Evolutionary conservation across 495 filamentous ascomycete genomes (phyloP).

Genomic region (Tuber umbilicatum): DNA sequence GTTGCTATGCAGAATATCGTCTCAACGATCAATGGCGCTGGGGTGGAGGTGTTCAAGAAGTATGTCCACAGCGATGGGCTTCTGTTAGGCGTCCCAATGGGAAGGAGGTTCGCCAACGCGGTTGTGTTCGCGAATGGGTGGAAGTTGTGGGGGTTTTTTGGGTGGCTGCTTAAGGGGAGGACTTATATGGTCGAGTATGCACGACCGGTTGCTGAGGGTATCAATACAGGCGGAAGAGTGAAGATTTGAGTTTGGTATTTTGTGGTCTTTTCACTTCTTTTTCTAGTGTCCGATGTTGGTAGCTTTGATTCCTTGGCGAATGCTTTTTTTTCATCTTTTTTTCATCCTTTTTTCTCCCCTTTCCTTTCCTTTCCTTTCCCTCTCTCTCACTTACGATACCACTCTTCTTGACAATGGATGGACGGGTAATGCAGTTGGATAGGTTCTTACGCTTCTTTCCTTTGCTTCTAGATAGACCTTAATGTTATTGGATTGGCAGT

Average conservation of each 20-base stretch:
- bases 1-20: conserved; percentile 14
- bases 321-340: not conserved
- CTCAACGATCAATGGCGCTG: conserved; percentile 39
- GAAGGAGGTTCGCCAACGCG: conserved; percentile 46
- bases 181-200: conserved; percentile 45
- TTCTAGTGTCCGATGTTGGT: not conserved
- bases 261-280: not conserved
- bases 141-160: conserved; percentile 49
- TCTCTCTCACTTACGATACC: not conserved
- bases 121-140: conserved; percentile 51
- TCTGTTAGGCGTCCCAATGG: conserved; percentile 49
- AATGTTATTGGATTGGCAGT: not conserved
- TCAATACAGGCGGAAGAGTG: conserved; percentile 4
- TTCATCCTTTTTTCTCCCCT: not conserved
- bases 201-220: conserved; percentile 27
- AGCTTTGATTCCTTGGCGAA: not conserved
- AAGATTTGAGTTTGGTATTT: conserved; percentile 22
- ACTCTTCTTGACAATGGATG: not conserved
- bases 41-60: conserved; percentile 45
- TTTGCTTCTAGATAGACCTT: not conserved
- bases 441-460: not conserved
- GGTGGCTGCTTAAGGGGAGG: conserved; percentile 53
- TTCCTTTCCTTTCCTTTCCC: not conserved
- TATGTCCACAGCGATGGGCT: conserved; percentile 45
- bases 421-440: conserved; percentile 7